Evolutionary conservation across 1,139 yeast species (phyloP), one percentile per base, ranked within the genome.

Genomic region (Kodamaea fungicola): DNA sequence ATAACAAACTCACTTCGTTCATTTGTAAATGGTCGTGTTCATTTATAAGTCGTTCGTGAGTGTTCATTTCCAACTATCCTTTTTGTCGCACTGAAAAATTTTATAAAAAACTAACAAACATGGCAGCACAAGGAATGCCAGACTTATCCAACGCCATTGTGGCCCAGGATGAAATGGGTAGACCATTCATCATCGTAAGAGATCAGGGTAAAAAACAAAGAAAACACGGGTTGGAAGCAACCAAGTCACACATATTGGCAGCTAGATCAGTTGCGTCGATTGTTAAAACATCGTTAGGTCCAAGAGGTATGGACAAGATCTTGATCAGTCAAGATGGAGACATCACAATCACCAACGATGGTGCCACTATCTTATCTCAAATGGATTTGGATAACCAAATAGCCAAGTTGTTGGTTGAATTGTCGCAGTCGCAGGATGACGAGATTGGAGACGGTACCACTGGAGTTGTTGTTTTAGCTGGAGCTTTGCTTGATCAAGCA

Each of bases 361-460:
- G 99, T 50, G 98, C 98, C 38, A 94, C 98, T 8, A 92, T 94
- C 55, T 71, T 94, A 50, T 76, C 95, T 8, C 96, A 89, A 61
- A 92, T 94, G 97, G 96, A 92, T 59, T 74, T 94, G 47, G 96
- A 89, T 51, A 89, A 86, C 61, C 96, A 92, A 65, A 90, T 94
- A 55, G 99, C 98, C 49, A 92, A 92, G 64, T 73, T 94, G 46
- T 70, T 94, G 56, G 99, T 92, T 29, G 96, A 94, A 66, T 76
- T 94, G 51, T 87, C 97, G 26, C 85, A 80, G 61, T 87, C 97
- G 19, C 99, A 94, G 68, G 99, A 94, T 62, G 97, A 92, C 57
- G 98, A 94, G 66, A 89, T 94, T 55, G 99, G 99, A 40, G 99
- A 94, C 59, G 99, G 99, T 57, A 94, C 99, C 30, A 94, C 99